Evolutionary conservation across 139 green algal genomes (phyloP), one percentile per base, ranked within the genome.

Genomic region (Chlamydomonas incerta): DNA sequence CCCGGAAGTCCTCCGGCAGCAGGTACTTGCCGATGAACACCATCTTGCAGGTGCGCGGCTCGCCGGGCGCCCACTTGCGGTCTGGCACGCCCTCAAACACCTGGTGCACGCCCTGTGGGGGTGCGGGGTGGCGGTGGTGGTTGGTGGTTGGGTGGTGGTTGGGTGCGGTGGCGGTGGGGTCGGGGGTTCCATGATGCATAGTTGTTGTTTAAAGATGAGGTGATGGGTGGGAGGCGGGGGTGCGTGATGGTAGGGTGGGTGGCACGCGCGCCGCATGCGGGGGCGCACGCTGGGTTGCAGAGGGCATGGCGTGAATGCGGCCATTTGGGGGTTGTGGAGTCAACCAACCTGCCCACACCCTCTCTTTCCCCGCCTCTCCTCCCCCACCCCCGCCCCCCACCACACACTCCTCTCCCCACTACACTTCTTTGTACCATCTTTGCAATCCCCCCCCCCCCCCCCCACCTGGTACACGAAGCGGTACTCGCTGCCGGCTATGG

Each of bases 61-160:
- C 95, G 15, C 87, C 93, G 11, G 92, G 82, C 33, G 66, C 72
- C 97, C 97, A 99, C 35, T 82, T 76, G 47, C 94, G 87, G 63
- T 97, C 97, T 0, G 96, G 94, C 14, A 90, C 88, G 37, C 97
- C 96, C 87, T 98, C 95, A 87, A 99, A 99, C 73, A 99, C 90
- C 83, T 90, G 92, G 91, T 99, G 97, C 83, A 99, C 97, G 28
- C 94, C 97, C 93, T 98, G 75, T 18, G 34, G 29, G 65, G 65
- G 65, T 28, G 65, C 15, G n/a, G n/a, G 60, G 60, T 13, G 23
- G 26, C 4, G 58, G 60, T 14, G 18, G 60, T 4, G 3, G 60
- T 31, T 13, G 15, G 60, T 31, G 60, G 60, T 13, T 28, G 24
- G 26, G 71, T 15, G n/a, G n/a, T n/a, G n/a, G n/a, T n/a, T n/a